Base-by-base conservation (phyloP, 257 asterid species). In the Nicotiana obtusifolia region DNA sequence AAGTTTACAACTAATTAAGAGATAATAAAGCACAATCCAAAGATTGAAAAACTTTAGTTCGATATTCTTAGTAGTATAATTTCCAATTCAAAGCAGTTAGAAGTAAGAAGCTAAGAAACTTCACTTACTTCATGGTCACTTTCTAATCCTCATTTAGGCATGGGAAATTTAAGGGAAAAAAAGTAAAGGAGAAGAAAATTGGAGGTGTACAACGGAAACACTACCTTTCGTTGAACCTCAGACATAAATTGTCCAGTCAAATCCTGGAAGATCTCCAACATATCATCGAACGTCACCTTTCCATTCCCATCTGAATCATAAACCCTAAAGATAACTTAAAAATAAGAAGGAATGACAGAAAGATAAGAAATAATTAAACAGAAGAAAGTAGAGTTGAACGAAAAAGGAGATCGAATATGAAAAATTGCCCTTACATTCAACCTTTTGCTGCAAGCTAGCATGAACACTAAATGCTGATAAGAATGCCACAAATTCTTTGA, bases 401-500 rank as follows among this genome's bases (percentile, higher is more conserved):
- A n/a, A 15, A 75, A 75, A 24, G 80, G 7, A 24, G 41, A 75
- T 52, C 5, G 19, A 52, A 14, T 52, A 15, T 22, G 71, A 35
- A 20, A 44, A 47, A 28, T 41, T 26, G 3, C n/a, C 87, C 92
- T 13, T 84, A 92, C 99, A 67, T 87, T 91, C 98, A 61, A 92
- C 85, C 89, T 95, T 95, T 88, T 95, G 97, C 5, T 86, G 84
- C 62, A 80, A 57, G 24, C 90, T 91, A 24, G 98, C 92, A 92
- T 91, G 92, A 80, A 92, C 84, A 83, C 95, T 95, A 88, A 92
- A 95, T 76, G 95, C 93, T 57, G 97, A 95, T 84, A 95, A 89
- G 84, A 93, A 90, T 19, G 95, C 93, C 65, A 95, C 97, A 66
- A 95, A 95, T 73, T 93, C 97, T 88, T 93, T 92, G 91, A 95